phyloP scores from a whole-genome alignment of 1,284 basidiomycete species.

The Austroboletus novae-zelandiae region DNA sequence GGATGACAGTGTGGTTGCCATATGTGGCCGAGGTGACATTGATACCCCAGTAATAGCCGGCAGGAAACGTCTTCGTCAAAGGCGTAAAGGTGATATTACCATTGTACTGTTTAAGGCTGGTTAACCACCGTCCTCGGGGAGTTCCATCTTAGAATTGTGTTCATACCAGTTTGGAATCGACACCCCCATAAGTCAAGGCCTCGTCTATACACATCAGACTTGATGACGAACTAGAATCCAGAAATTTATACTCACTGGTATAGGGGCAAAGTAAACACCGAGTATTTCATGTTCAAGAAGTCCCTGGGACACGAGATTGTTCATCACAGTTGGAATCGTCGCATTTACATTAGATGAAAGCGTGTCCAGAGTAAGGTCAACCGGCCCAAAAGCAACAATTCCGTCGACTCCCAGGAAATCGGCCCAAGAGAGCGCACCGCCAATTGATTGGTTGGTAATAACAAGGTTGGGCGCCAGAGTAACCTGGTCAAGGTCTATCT shows the following conservation, averaged over 20 bases:
- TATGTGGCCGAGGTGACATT: slow-evolving; percentile 20
- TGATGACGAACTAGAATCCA: not conserved
- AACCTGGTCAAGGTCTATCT: slow-evolving; percentile 24
- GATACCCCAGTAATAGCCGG: slow-evolving; percentile 24
- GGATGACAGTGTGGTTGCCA: slow-evolving; percentile 15
- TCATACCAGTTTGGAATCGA: slow-evolving; percentile 21
- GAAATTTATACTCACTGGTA: slow-evolving; percentile 13
- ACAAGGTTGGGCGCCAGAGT: slow-evolving; percentile 15
- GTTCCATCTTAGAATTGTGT: not conserved
- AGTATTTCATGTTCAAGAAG: slow-evolving; percentile 17
- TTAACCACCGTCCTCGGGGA: too few species aligned
- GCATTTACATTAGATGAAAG: slow-evolving; percentile 4
- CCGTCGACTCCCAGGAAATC: slow-evolving; percentile 19
- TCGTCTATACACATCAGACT: slow-evolving; percentile 19
- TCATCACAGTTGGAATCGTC: slow-evolving; percentile 24
- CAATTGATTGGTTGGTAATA: slow-evolving; percentile 26
- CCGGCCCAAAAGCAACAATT: slow-evolving; percentile 29
- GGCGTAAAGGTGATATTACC: slow-evolving; percentile 21
- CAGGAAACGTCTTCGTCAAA: slow-evolving; percentile 21
- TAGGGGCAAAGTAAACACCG: slow-evolving; percentile 27
- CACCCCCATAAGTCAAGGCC: slow-evolving; percentile 26
- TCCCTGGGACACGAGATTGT: slow-evolving; percentile 23
- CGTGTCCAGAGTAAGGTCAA: slow-evolving; percentile 17
- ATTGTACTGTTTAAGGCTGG: slow-evolving; percentile 8
- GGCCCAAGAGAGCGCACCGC: slow-evolving; percentile 15